Base-by-base conservation (phyloP, 495 filamentous ascomycete species). In the Aspergillus cavernicola region DNA sequence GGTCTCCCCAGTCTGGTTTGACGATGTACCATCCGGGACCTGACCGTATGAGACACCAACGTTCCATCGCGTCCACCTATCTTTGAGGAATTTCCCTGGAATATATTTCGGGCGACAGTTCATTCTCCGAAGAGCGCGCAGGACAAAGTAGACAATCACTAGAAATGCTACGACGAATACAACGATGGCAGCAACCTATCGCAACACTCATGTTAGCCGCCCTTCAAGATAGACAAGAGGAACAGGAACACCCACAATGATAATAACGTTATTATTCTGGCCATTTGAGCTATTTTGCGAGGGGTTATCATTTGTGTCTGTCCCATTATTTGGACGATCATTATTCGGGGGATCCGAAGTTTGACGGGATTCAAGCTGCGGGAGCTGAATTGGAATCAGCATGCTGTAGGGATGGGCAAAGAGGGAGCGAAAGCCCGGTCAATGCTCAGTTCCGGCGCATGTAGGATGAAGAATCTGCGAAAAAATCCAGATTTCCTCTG, bases 61-160 rank as follows among this genome's bases (percentile, higher is more conserved):
- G 6, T 67, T 69, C 85, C 85, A 87, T 51, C 71, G 68, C 36
- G 70, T 71, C 85, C 85, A 88, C 69, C 73, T 67, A 12, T 66
- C 69, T 59, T 86, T 87, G 46, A 87, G 56, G 38, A 65, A 77
- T 33, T 70, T 66, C 0, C 77, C 80, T 11, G 83, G 85, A 26
- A 85, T 66, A 57, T 79, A 84, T 65, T 74, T 79, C 15, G 80
- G 82, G 33, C 79, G 72, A 35, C 71, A 76, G 49, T 78, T 60
- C 55, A 67, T 66, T 39, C 69, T 67, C 29, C 79, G 80, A 33
- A 81, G 61, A 48, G 67, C 63, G 3, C 80, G 77, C 19, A 79
- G 61, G 26, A 73, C 51, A 43, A 80, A 70, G 61, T 75, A 81
- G 40, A 64, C 20, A 51, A 79, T 53, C 24, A 77, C 39, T 19